Evolutionary conservation across 1,284 basidiomycete genomes (phyloP).

Genomic region (Moesziomyces parantarcticus): DNA sequence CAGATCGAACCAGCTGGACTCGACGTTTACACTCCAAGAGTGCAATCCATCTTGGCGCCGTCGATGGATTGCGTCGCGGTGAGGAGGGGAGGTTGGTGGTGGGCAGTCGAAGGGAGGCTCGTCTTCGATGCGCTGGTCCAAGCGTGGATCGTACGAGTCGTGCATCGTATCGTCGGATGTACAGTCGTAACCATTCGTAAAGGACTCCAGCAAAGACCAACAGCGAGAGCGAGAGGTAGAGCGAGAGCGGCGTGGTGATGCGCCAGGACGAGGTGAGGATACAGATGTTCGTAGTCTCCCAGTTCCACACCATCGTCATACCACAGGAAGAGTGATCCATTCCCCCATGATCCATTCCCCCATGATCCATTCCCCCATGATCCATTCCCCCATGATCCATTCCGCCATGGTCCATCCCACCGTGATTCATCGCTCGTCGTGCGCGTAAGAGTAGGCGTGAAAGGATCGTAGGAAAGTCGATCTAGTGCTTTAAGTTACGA

Average conservation of each 20-base stretch:
- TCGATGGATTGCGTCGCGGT: neutral
- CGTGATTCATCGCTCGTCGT: neutral
- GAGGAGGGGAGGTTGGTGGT: constrained; percentile 1
- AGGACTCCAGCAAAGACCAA: constrained; percentile 15
- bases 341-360: constrained; percentile 19
- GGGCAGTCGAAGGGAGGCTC: constrained; percentile 16
- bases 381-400: constrained; percentile 21
- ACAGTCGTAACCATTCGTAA: constrained; percentile 36
- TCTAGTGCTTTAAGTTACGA: too few relatives aligned
- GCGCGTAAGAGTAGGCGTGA: too few relatives aligned
- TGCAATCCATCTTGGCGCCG: constrained; percentile 9
- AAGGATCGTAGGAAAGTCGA: too few relatives aligned
- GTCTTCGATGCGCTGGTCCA: constrained; percentile 7
- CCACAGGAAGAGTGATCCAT: constrained; percentile 20
- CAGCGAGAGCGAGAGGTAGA: constrained; percentile 25
- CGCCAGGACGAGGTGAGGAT: constrained; percentile 38
- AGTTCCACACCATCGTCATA: constrained; percentile 52
- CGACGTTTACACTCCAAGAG: constrained; percentile 6
- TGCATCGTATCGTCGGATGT: constrained; percentile 24
- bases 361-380: constrained; percentile 21
- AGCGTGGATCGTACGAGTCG: neutral
- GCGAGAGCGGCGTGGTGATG: constrained; percentile 17
- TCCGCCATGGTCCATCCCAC: constrained; percentile 13
- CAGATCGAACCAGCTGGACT: constrained; percentile 21
- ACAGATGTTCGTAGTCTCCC: constrained; percentile 33